Conservation (phyloP, 768 basidiomycete species). For the Megacollybia marginata region DNA sequence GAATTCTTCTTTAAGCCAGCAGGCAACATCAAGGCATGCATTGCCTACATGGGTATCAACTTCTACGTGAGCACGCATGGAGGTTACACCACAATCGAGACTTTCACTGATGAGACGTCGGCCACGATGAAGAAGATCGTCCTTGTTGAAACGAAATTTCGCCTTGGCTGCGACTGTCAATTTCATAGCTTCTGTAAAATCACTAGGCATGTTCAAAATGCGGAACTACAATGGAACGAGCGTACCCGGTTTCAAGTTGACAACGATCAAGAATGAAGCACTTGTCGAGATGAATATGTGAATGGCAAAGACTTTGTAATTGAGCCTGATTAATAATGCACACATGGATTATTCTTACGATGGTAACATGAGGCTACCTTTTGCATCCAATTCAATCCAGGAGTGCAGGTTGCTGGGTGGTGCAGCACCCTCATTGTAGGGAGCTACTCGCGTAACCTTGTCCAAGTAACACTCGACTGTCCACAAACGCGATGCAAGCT, state of each 20-base stretch:
- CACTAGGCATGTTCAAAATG: slow-evolving; percentile 23
- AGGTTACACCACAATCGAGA: slow-evolving; percentile 53
- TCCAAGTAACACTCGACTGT: slow-evolving; percentile 22
- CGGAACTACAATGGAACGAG: not conserved
- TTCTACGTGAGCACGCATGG: slow-evolving; percentile 65
- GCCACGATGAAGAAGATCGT: slow-evolving; percentile 46
- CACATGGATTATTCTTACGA: slow-evolving; percentile 15
- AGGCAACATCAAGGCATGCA: slow-evolving; percentile 45
- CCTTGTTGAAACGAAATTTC: slow-evolving; percentile 30
- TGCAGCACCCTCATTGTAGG: slow-evolving; percentile 4
- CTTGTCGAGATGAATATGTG: slow-evolving; percentile 64
- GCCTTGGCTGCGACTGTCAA: slow-evolving; percentile 47
- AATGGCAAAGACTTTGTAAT: slow-evolving; percentile 41
- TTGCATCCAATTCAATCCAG: slow-evolving; percentile 11
- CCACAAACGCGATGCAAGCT: slow-evolving; percentile 20
- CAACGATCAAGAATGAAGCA: slow-evolving; percentile 58
- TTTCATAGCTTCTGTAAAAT: slow-evolving; percentile 48
- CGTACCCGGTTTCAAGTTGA: slow-evolving; percentile 45
- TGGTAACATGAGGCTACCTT: slow-evolving; percentile 23
- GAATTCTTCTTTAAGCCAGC: slow-evolving; percentile 39
- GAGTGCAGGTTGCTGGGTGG: slow-evolving; percentile 1
- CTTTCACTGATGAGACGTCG: slow-evolving; percentile 48
- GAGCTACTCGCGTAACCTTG: slow-evolving; percentile 16
- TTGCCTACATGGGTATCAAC: slow-evolving; percentile 48
- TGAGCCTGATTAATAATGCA: slow-evolving; percentile 3